Conservation (phyloP, 352 stramenopile genomes). For the Globisporangium parvum region DNA sequence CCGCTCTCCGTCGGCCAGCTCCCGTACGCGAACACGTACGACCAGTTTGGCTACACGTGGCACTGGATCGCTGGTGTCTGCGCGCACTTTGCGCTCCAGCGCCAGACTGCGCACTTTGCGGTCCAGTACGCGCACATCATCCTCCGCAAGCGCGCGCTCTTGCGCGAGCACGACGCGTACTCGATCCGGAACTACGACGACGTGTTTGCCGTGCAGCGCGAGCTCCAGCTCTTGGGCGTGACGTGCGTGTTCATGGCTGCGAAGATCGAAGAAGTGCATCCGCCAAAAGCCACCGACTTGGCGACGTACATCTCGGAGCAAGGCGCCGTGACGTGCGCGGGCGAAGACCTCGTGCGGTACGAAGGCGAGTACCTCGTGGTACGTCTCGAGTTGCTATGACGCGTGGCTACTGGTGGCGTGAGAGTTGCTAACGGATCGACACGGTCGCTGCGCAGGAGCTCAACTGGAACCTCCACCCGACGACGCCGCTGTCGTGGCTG, state of each 20-base stretch:
- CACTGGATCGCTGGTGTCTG: slow-evolving; percentile 61
- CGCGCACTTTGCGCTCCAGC: slow-evolving; percentile 69
- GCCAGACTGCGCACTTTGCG: slow-evolving; percentile 71
- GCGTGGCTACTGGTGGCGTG: slow-evolving; percentile 7
- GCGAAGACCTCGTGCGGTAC: slow-evolving; percentile 49
- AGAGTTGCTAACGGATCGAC: slow-evolving; percentile 4
- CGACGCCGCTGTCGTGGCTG: slow-evolving; percentile 68
- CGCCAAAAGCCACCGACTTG: slow-evolving; percentile 67
- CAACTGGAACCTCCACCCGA: slow-evolving; percentile 79
- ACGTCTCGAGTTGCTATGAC: slow-evolving; percentile 13
- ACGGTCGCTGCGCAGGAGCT: slow-evolving; percentile 35
- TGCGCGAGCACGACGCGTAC: slow-evolving; percentile 29
- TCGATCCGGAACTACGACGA: slow-evolving; percentile 35
- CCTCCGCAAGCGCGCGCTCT: slow-evolving; percentile 43
- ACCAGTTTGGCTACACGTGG: slow-evolving; percentile 80
- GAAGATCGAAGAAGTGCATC: slow-evolving; percentile 82
- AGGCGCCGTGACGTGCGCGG: slow-evolving; percentile 31
- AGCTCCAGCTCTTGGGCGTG: slow-evolving; percentile 54
- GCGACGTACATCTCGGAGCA: slow-evolving; percentile 49
- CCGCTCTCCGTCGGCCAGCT: slow-evolving; percentile 51
- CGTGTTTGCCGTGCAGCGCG: slow-evolving; percentile 43
- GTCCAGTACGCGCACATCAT: slow-evolving; percentile 75
- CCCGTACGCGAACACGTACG: slow-evolving; percentile 35
- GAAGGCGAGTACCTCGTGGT: slow-evolving; percentile 63
- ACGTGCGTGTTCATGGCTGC: slow-evolving; percentile 77